phyloP scores from a whole-genome alignment of 2,329 filamentous ascomycete genomes.

The Colletotrichum lentis region DNA sequence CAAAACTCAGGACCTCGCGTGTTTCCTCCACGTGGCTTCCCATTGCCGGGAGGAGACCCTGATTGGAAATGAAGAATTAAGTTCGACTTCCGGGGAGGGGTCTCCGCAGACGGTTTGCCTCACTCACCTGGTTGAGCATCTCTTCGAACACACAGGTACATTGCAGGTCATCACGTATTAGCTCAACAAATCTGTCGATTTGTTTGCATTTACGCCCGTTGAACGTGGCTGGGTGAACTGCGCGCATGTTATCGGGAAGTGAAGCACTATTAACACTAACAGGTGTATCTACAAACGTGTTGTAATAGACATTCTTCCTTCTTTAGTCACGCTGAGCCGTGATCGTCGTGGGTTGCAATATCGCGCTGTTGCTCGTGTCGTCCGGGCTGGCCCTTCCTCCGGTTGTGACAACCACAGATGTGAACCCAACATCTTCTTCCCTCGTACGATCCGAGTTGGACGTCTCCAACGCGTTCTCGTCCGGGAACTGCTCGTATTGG shows the following conservation, averaged over 20 bases:
- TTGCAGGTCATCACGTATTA: no score
- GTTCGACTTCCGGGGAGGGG: background rate
- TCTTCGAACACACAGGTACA: no score
- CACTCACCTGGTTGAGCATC: no score
- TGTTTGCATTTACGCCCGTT: no score
- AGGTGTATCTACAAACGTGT: background rate
- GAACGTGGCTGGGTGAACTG: background rate
- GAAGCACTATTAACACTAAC: no score
- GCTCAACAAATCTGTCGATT: no score
- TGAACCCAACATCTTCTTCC: constrained; percentile 13
- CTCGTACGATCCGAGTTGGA: constrained; percentile 20
- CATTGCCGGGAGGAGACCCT: background rate
- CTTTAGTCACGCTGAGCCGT: constrained; percentile 34
- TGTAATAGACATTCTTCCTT: background rate
- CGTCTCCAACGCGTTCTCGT: constrained; percentile 26
- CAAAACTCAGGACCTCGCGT: background rate
- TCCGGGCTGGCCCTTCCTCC: constrained; percentile 34
- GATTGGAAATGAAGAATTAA: background rate
- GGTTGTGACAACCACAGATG: constrained; percentile 31
- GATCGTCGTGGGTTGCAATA: constrained; percentile 42
- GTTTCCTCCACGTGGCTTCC: background rate
- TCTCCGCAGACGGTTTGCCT: background rate
- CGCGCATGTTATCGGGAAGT: background rate
- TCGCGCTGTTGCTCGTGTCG: constrained; percentile 42
- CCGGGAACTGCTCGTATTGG: constrained; percentile 26